Conservation (phyloP, 1,284 basidiomycete genomes). For the Anthracocystis setariae region DNA sequence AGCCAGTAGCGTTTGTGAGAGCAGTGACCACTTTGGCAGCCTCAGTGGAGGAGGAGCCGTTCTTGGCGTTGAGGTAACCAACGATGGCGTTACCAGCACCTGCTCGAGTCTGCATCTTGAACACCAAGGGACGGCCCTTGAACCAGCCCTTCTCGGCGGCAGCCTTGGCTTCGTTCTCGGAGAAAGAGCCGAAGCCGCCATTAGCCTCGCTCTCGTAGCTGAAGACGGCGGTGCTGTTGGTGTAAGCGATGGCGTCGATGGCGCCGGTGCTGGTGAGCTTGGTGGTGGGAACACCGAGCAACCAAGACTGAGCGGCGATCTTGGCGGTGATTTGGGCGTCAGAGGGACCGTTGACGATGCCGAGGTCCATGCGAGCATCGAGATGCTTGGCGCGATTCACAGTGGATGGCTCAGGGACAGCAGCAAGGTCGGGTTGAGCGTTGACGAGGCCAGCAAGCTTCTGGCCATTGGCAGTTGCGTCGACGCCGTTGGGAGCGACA, state of each 20-base stretch:
- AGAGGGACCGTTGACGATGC: slow-evolving; percentile 38
- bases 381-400: slow-evolving; percentile 50
- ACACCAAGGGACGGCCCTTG: slow-evolving; percentile 56
- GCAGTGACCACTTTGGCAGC: slow-evolving; percentile 57
- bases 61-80: slow-evolving; percentile 60
- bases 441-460: slow-evolving; percentile 52
- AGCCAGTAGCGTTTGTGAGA: slow-evolving; percentile 63
- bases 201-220: slow-evolving; percentile 65
- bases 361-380: slow-evolving; percentile 53
- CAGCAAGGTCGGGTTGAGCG: slow-evolving; percentile 34
- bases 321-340: slow-evolving; percentile 49
- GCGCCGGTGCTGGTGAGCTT: slow-evolving; percentile 52
- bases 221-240: slow-evolving; percentile 61
- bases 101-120: slow-evolving; percentile 69
- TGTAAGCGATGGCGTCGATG: slow-evolving; percentile 64
- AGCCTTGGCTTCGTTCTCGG: slow-evolving; percentile 54
- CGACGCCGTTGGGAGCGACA: slow-evolving; percentile 44
- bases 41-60: slow-evolving; percentile 39
- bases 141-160: slow-evolving; percentile 45
- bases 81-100: slow-evolving; percentile 73
- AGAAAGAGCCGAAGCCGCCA: slow-evolving; percentile 61
- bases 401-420: slow-evolving; percentile 47
- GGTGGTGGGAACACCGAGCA: slow-evolving; percentile 49
- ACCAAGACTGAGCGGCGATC: slow-evolving; percentile 50
- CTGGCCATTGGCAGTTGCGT: slow-evolving; percentile 43